Evolutionary conservation across 306 rosid genomes (phyloP), one percentile per base, ranked within the genome.

Genomic region (Citrullus colocynthis): DNA sequence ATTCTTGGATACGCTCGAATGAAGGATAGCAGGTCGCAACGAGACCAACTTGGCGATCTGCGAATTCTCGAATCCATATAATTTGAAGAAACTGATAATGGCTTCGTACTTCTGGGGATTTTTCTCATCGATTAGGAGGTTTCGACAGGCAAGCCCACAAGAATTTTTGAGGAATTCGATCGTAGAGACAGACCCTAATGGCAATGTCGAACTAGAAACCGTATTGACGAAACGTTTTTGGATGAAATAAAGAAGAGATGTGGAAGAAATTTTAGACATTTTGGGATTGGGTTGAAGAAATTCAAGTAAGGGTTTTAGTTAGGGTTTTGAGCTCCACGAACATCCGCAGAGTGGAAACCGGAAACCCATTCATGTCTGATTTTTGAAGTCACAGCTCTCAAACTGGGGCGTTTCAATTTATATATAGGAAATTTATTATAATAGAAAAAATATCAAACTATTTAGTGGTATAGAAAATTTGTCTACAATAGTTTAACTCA

Each of bases 21-120:
- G 59, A 28, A 77, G 80, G 32, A 61, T 28, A 4, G 7, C 16
- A 65, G 74, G 49, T 30, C 61, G 61, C 61, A 4, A 62, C 17
- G 45, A 2, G 61, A 77, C 13, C 80, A 77, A 77, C 7, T 77
- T 44, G 61, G 61, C 74, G 61, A 77, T 45, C 44, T 77, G 80
- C 28, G 80, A 14, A 77, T 48, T 15, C 6, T 62, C 80, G 30
- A 77, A 77, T 24, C 73, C 72, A 30, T 72, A 2, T 18, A 61
- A 28, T 72, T 30, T 72, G 8, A 72, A 72, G 37, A 72, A 49
- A 48, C 16, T 0, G 17, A 51, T 17, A 72, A 72, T 24, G 9
- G 42, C 18, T 72, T 72, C 77, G 37, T 49, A 9, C 44, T 72
- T 49, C 14, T 1, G 21, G 24, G 8, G 16, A 45, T 16, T 30